Percentiles rank a stretch among this genome's conserved stretches.
These are phyloP conservation scores for Daldinia childiae DNA, from an alignment of 495 filamentous ascomycete genomes.

Conservation along the genomic window DNA sequence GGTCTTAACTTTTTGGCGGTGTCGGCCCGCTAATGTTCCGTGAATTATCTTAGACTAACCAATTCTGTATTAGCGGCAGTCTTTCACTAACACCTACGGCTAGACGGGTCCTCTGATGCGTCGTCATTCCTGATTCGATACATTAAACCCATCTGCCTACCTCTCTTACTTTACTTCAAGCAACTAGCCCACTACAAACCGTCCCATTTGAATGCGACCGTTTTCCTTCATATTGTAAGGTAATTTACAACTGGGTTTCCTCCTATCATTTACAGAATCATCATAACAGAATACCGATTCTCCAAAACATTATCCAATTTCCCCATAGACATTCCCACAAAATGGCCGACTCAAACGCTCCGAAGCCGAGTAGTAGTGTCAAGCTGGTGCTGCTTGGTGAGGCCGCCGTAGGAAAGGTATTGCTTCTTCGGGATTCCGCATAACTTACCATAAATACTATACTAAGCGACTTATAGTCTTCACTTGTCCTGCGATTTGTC, in stretches of 20 bases:
- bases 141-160: constrained; percentile 36
- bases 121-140: constrained; percentile 48
- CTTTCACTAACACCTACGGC: constrained; percentile 13
- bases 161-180: constrained; percentile 11
- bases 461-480: constrained; percentile 71
- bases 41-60: constrained; percentile 11
- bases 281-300: background rate
- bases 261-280: constrained; percentile 8
- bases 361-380: constrained; percentile 98
- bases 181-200: constrained; percentile 6
- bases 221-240: constrained; percentile 10
- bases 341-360: constrained; percentile 69
- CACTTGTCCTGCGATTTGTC: constrained; percentile 96
- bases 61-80: background rate
- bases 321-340: constrained; percentile 14
- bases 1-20: constrained; percentile 37
- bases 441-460: constrained; percentile 11
- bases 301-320: constrained; percentile 14
- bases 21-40: constrained; percentile 42
- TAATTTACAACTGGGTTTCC: constrained; percentile 8
- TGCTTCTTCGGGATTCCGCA: constrained; percentile 10
- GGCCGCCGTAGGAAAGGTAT: constrained; percentile 97
- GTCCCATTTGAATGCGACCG: constrained; percentile 25
- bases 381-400: constrained; percentile 98
- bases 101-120: constrained; percentile 36